Conservation (phyloP, 108 stramenopile genomes). For the Fistulifera solaris region DNA sequence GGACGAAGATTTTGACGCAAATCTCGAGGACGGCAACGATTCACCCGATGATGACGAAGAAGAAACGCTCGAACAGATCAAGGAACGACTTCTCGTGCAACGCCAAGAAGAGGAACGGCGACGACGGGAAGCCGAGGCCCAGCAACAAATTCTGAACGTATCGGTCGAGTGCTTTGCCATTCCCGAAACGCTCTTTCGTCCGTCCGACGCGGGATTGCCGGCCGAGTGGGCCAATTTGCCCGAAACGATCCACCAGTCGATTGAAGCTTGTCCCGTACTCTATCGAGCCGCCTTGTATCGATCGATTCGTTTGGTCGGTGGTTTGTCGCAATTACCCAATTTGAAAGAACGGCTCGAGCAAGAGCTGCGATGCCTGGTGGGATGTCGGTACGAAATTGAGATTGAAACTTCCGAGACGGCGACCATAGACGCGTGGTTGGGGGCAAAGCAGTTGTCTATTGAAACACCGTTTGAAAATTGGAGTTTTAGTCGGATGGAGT, state of each 20-base stretch:
- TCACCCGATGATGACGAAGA: conserved; percentile 50
- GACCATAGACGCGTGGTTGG: conserved; percentile 26
- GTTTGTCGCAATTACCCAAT: conserved; percentile 73
- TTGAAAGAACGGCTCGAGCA: conserved; percentile 51
- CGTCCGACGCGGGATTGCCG: conserved; percentile 80
- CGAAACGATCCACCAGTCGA: conserved; percentile 70
- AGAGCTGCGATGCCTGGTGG: conserved; percentile 67
- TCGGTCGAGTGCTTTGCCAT: conserved; percentile 88
- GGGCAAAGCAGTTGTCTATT: conserved; percentile 17
- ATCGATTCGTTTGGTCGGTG: conserved; percentile 77
- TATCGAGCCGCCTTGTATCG: conserved; percentile 73
- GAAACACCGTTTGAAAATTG: conserved; percentile 11
- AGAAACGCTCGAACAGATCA: conserved; percentile 52
- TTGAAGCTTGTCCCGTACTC: conserved; percentile 57
- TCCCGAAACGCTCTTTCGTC: conserved; percentile 90
- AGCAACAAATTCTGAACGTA: conserved; percentile 66
- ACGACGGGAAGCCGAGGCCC: conserved; percentile 39
- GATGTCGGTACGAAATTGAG: conserved; percentile 51
- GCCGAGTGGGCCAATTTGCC: conserved; percentile 66
- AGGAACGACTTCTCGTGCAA: conserved; percentile 45
- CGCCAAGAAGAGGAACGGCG: conserved; percentile 56
- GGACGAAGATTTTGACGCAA: conserved; percentile 16
- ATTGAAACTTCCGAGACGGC: conserved; percentile 58
- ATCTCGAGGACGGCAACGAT: conserved; percentile 5
- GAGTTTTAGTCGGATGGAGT: conserved; percentile 28